Base-by-base conservation (phyloP, 306 rosid species). In the Potentilla sterilis region DNA sequence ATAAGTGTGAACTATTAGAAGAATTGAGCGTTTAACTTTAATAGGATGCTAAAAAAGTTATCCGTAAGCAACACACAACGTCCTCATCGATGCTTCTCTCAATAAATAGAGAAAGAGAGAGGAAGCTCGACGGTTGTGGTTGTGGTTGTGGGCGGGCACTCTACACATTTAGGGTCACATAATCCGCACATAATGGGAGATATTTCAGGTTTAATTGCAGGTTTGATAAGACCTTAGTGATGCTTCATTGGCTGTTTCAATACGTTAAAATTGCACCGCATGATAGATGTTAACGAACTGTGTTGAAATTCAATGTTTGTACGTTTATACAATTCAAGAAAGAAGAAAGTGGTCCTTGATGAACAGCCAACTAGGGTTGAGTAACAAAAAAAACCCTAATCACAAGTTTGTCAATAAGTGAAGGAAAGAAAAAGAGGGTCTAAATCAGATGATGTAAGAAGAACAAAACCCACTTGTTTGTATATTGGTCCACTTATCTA, bases 401-500 rank as follows among this genome's bases (percentile, higher is more conserved):
- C 4, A 32, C 46, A 42, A 62, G 43, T 40, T 42, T 69, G 61
- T 81, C 69, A 72, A 71, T 2, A 58, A 12, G 55, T 41, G 78
- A 37, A 21, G 78, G 32, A 75, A 71, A 41, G 75, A 3, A 22
- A 28, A 3, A 0, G 43, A 63, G 68, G 57, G 68, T 81, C 63
- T 38, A 42, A 19, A 75, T 81, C 84, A 79, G 59, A 66, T 59
- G 75, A 62, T 14, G 1, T 1, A 70, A 61, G 75, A 18, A 68
- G 75, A 76, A 64, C 49, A 41, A 74, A 77, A 69, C 54, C 81
- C 65, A 41, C 66, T 70, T 21, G 75, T 35, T 42, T 54, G 9
- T 32, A 78, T 13, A 73, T 62, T 74, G 84, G 79, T 77, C 86
- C 90, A 82, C 90, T 79, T 49, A 82, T 82, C 81, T 43, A 58